Base-by-base conservation (phyloP, 164 flowering plant species). In the Tetracentron sinense region DNA sequence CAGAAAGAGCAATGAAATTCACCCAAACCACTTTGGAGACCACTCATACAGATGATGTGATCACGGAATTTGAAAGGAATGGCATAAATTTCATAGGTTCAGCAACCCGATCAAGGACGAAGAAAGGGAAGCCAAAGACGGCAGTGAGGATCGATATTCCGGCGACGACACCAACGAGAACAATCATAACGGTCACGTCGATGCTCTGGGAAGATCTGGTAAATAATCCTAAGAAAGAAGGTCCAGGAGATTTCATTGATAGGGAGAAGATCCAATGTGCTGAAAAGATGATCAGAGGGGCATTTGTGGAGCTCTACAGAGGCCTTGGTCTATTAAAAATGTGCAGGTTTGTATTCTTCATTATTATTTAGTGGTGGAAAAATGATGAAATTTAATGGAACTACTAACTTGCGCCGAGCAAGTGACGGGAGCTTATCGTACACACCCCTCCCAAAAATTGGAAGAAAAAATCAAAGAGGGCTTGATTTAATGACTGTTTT, bases 221-320 rank as follows among this genome's bases (percentile, higher is more conserved):
- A 8, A 33, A 33, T 8, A 33, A 33, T 8, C 38, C 38, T 33
- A 33, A 33, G 38, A 33, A 33, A 33, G 38, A 33, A 33, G 38
- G 38, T 33, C n/a, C n/a, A n/a, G n/a, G n/a, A n/a, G n/a, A n/a
- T n/a, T n/a, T n/a, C n/a, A n/a, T n/a, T n/a, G n/a, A n/a, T n/a
- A n/a, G n/a, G n/a, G n/a, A n/a, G n/a, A n/a, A n/a, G n/a, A n/a
- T n/a, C n/a, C n/a, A n/a, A n/a, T n/a, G n/a, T n/a, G n/a, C n/a
- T n/a, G n/a, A n/a, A n/a, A n/a, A n/a, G n/a, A n/a, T n/a, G n/a
- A n/a, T n/a, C n/a, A n/a, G n/a, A n/a, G n/a, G n/a, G 0, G 96
- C 97, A 15, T 95, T 84, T 68, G 97, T 95, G 27, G 99, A 95
- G 74, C 92, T 95, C 71, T 95, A 95, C 70, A 73, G 77, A 66